Evolutionary conservation across 164 flowering plant species (phyloP), one percentile per base, ranked within the genome.

Genomic region (Nymphaea colorata): DNA sequence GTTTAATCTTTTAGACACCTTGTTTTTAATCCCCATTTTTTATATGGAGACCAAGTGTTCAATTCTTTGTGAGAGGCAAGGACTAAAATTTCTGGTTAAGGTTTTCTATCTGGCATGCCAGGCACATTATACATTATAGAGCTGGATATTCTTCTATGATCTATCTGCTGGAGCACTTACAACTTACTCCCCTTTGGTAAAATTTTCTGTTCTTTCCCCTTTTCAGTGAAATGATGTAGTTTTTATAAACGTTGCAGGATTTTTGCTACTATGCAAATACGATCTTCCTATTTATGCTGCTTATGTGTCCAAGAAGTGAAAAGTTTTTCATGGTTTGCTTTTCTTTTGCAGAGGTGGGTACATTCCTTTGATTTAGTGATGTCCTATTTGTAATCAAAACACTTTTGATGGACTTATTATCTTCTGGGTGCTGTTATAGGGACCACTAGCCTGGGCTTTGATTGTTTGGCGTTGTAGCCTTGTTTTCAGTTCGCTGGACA

Each of bases 401-500:
- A 16, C n/a, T 61, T 61, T 17, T 17, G 3, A 51, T 8, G 8
- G 57, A 51, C 14, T 51, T 15, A 10, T 51, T 51, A 8, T 51
- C 15, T 51, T 51, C 14, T 51, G 12, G 14, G 8, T 11, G 3
- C 16, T 25, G 60, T 51, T 76, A 78, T 78, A 95, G 99, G 99
- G 99, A 64, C 99, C 99, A 45, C 74, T 93, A 69, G 98, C 96
- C 15, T 95, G 99, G 99, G 98, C 96, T 57, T 68, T 91, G 69
- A 91, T 90, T 72, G 94, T 91, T 65, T 95, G 99, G 99, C 89
- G 98, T 41, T 91, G 98, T 76, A 95, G 99, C 83, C 84, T 95
- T 81, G 98, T 95, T 62, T 95, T 95, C 74, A 91, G 87, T 76
- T 95, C 99, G 17, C 74, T 79, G 51, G 98, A 95, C 80, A 95